Conservation (phyloP, 306 rosid genomes). For the Gastrolobium villosum region DNA sequence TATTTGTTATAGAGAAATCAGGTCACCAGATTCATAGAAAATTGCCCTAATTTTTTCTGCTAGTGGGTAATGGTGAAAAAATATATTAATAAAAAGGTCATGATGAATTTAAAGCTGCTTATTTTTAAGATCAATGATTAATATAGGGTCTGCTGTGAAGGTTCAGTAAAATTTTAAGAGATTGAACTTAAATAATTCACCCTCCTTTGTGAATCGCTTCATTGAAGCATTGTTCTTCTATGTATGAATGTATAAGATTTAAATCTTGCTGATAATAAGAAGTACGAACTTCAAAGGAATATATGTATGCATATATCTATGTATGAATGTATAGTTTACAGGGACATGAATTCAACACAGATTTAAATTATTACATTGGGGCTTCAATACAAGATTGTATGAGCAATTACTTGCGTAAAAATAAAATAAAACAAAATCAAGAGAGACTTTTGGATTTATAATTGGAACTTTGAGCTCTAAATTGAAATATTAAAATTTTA, state of each 20-base stretch:
- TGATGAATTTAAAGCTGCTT: constrained; percentile 6
- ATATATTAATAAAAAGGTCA: background rate
- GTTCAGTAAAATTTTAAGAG: background rate
- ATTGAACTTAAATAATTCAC: too few species aligned
- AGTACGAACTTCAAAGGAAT: background rate
- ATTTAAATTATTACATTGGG: too few species aligned
- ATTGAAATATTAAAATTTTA: too few species aligned
- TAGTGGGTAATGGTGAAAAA: constrained; percentile 4
- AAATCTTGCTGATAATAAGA: constrained; percentile 10
- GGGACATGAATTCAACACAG: background rate
- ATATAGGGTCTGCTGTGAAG: constrained; percentile 20
- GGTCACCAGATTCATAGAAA: constrained; percentile 21
- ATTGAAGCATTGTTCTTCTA: too few species aligned
- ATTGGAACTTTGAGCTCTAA: background rate
- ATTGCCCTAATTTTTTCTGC: background rate
- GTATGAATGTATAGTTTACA: too few species aligned
- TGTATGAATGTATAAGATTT: constrained; percentile 33
- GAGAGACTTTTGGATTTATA: background rate
- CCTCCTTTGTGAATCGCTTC: too few species aligned
- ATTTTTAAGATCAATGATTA: constrained; percentile 17
- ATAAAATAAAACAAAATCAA: background rate
- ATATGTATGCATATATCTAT: too few species aligned
- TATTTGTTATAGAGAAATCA: constrained; percentile 23
- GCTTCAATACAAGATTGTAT: background rate
- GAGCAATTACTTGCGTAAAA: background rate